Evolutionary conservation across 306 rosid genomes (phyloP), one percentile per base, ranked within the genome.

Genomic region (Malus asiatica): DNA sequence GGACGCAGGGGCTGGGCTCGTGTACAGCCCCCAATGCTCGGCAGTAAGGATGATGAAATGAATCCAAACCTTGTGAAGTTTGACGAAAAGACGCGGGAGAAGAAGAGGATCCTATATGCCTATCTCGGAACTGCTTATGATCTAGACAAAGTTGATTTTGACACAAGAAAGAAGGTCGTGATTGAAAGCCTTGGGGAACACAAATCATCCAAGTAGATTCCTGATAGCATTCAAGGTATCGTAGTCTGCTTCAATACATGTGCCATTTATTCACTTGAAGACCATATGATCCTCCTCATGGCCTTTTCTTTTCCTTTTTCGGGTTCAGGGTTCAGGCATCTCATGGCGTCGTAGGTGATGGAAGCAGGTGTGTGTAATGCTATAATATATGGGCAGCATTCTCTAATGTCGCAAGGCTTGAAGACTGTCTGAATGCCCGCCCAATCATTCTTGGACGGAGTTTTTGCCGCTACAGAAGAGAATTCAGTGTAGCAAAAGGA

Each of bases 41-140:
- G 96, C 60, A 85, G 92, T 68, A 89, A 80, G 86, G 99, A 90
- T 38, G 96, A 89, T 55, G 97, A 89, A 77, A 96, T 88, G 80
- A 89, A 96, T 81, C 89, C 93, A 9, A 85, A 92, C 87, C 93
- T 96, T 74, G 88, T 96, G 61, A 86, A 73, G 86, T 76, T 83
- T 16, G 93, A 90, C 45, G 97, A 89, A 81, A 90, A 78, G 79
- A 86, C 72, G 9, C 86, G 91, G 74, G 98, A 93, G 76, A 96
- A 81, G 80, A 89, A 82, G 82, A 87, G 91, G 86, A 70, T 96
- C 76, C 88, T 96, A 65, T 96, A 90, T 86, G 99, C 97, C 70
- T 89, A 90, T 89, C 88, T 95, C 59, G 97, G 92, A 75, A 90
- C 93, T 69, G 97, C 90, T 75, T 86, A 85, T 78, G 99, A 96